These are phyloP conservation scores for Aspergillus japonicus DNA, from an alignment of 2,329 filamentous ascomycete species.

Conservation along the genomic window DNA sequence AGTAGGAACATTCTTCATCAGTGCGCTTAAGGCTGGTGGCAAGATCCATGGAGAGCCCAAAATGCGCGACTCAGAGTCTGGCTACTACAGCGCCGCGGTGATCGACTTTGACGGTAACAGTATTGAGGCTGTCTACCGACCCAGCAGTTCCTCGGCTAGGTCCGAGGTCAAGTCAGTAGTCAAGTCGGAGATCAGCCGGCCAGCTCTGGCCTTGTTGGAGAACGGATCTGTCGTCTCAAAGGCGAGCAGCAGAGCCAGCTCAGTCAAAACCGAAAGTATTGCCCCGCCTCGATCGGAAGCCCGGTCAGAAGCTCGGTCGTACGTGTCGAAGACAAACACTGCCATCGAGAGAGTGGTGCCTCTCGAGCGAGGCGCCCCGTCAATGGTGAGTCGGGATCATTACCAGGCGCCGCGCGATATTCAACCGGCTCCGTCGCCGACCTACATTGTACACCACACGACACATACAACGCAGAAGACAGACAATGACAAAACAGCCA, in stretches of 20 bases:
- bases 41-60: conserved; percentile 58
- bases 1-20: conserved; percentile 70
- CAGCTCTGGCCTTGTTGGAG: conserved; percentile 38
- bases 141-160: conserved; percentile 26
- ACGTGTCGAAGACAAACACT: conserved; percentile 29
- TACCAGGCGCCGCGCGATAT: conserved; percentile 23
- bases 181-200: conserved; percentile 30
- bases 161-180: conserved; percentile 23
- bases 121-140: conserved; percentile 70
- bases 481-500: conserved; percentile 49
- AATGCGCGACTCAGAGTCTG: conserved; percentile 52
- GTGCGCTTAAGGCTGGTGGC: conserved; percentile 65
- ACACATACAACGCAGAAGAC: conserved; percentile 28
- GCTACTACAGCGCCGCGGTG: conserved; percentile 63
- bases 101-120: conserved; percentile 81
- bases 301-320: conserved; percentile 31
- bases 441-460: conserved; percentile 27
- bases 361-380: conserved; percentile 12
- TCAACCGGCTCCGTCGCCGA: conserved; percentile 22
- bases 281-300: conserved; percentile 30
- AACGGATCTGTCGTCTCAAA: conserved; percentile 41
- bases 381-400: conserved; percentile 22
- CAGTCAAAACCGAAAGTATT: conserved; percentile 32
- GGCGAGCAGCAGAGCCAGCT: conserved; percentile 27
- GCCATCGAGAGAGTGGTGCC: conserved; percentile 23